These are phyloP conservation scores for Lipomyces japonicus DNA, from an alignment of 805 yeast genomes.

Conservation along the genomic window DNA sequence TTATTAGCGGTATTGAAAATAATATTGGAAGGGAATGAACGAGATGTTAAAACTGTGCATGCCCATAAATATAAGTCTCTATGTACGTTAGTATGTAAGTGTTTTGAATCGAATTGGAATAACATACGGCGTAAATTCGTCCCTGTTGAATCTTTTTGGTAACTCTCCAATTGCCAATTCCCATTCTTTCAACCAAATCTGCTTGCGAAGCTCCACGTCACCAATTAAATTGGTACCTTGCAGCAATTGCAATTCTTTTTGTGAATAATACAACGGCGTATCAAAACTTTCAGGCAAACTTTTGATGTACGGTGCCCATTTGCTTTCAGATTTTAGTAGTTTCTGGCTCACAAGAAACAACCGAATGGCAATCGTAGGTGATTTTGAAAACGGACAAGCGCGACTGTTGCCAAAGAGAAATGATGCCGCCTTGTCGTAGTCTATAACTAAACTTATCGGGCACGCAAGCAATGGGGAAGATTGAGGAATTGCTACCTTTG, in stretches of 20 bases:
- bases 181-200: constrained; percentile 60
- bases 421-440: constrained; percentile 14
- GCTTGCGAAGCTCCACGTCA: constrained; percentile 48
- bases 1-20: constrained; percentile 40
- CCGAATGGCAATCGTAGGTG: constrained; percentile 17
- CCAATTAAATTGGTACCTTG: constrained; percentile 68
- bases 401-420: constrained; percentile 3
- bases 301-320: constrained; percentile 46
- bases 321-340: constrained; percentile 28
- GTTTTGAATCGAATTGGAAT: constrained; percentile 2
- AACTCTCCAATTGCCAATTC: constrained; percentile 21
- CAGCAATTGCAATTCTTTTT: constrained; percentile 48
- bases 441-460: constrained; percentile 21
- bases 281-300: constrained; percentile 49
- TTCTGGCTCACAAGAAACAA: constrained; percentile 19
- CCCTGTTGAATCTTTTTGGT: constrained; percentile 24
- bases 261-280: constrained; percentile 67
- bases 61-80: constrained; percentile 63
- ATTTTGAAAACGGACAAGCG: constrained; percentile 7
- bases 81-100: constrained; percentile 6
- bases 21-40: constrained; percentile 72
- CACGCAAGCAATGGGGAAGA: constrained; percentile 11
- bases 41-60: constrained; percentile 59
- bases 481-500: constrained; percentile 4
- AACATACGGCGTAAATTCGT: constrained; percentile 14